Evolutionary conservation across 2,329 filamentous ascomycete genomes (phyloP).

Genomic region (Talaromyces funiculosus): DNA sequence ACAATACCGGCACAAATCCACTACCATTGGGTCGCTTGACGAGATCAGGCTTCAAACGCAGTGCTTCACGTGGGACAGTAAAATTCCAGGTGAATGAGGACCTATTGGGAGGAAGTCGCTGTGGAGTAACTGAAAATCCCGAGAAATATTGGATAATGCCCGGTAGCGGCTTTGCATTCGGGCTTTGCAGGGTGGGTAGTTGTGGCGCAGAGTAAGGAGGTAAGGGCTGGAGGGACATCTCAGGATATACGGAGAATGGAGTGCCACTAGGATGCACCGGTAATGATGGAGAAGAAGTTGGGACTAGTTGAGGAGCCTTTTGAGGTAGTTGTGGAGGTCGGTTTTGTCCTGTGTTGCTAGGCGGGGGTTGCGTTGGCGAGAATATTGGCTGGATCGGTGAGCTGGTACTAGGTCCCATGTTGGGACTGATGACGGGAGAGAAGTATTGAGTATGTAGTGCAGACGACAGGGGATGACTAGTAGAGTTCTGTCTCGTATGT

Average conservation of each 20-base stretch:
- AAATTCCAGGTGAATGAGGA: conserved; percentile 32
- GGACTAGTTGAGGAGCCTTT: neutral
- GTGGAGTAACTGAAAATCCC: conserved; percentile 27
- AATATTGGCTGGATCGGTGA: neutral
- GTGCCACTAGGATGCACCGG: neutral
- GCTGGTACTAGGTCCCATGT: neutral
- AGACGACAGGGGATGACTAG: neutral
- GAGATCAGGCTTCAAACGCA: conserved; percentile 29
- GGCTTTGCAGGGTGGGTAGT: neutral
- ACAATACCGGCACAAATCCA: conserved; percentile 28
- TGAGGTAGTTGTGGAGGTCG: neutral
- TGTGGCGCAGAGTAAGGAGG: neutral
- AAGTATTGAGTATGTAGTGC: neutral
- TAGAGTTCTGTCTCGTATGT: neutral
- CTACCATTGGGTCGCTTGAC: conserved; percentile 15
- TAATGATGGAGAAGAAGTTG: neutral
- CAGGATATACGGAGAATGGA: neutral
- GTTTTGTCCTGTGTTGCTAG: neutral
- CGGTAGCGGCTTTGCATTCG: neutral
- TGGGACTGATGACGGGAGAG: neutral
- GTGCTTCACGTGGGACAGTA: conserved; percentile 25
- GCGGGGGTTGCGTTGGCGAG: neutral
- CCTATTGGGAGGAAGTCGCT: conserved; percentile 22
- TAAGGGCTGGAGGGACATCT: neutral
- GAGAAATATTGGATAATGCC: conserved; percentile 31